Conservation (phyloP, 2,329 filamentous ascomycete species). For the Paecilomyces fulvus region DNA sequence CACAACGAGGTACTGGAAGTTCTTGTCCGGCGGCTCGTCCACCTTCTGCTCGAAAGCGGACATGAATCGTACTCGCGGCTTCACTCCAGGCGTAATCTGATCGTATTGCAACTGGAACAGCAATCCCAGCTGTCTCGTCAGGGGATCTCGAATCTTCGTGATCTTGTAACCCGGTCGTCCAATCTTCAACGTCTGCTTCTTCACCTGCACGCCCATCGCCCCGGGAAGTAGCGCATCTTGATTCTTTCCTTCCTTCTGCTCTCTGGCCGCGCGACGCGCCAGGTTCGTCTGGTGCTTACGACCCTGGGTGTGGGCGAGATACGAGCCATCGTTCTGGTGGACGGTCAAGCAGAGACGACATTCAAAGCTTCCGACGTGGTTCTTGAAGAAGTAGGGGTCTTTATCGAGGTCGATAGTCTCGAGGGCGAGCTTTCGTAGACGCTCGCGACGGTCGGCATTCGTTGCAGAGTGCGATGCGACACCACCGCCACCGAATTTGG, state of each 20-base stretch:
- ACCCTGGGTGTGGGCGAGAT: conserved; percentile 96
- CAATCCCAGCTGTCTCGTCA: conserved; percentile 79
- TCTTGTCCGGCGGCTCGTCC: conserved; percentile 84
- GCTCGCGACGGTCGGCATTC: conserved; percentile 94
- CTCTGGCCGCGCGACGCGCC: conserved; percentile 86
- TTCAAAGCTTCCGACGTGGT: conserved; percentile 96
- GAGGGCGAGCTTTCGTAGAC: conserved; percentile 92
- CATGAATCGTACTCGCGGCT: conserved; percentile 90
- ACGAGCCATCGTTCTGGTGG: conserved; percentile 97
- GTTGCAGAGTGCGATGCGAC: conserved; percentile 89
- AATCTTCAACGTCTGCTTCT: conserved; percentile 85
- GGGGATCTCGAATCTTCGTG: conserved; percentile 84
- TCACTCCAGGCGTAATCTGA: conserved; percentile 67
- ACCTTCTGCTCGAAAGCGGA: conserved; percentile 93
- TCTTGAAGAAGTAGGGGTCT: conserved; percentile 99
- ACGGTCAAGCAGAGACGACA: conserved; percentile 95
- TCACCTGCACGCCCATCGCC: conserved; percentile 69
- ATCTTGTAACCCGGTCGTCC: conserved; percentile 96
- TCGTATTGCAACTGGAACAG: conserved; percentile 97
- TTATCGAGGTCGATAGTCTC: conserved; percentile 99
- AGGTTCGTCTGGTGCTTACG: conserved; percentile 99
- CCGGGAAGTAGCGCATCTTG: conserved; percentile 59
- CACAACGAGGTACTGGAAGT: conserved; percentile 88
- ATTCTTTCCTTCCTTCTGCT: conserved; percentile 75
- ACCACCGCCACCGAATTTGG: conserved; percentile 95